phyloP scores from a whole-genome alignment of 495 filamentous ascomycete genomes.

The Penicillium daleae region DNA sequence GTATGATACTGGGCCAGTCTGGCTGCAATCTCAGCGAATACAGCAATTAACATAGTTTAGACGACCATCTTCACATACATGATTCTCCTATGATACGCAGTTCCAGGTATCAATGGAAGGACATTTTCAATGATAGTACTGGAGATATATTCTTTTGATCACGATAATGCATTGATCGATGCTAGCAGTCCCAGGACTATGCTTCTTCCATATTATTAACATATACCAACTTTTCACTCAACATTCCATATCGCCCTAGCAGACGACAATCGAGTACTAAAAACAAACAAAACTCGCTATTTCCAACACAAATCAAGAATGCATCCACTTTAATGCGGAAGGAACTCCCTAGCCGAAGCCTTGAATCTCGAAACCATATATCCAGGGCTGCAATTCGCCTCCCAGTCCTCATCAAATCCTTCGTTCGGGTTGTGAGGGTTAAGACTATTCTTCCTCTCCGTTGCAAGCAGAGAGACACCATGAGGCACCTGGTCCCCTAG shows the following conservation, averaged over 20 bases:
- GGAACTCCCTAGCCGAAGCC: slow-evolving; percentile 16
- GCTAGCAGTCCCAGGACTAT: not conserved
- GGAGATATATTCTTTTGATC: not conserved
- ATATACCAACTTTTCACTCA: slow-evolving; percentile 6
- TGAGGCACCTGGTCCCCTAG: slow-evolving; percentile 9
- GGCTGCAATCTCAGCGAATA: no score
- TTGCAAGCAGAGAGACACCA: slow-evolving; percentile 13
- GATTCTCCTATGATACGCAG: no score
- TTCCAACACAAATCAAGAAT: not conserved
- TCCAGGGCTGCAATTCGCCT: slow-evolving; percentile 27
- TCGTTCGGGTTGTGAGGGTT: slow-evolving; percentile 22
- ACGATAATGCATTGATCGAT: not conserved
- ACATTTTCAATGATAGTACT: not conserved
- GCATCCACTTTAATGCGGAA: slow-evolving; percentile 11
- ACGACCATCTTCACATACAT: no score
- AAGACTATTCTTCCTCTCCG: not conserved
- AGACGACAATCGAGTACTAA: slow-evolving; percentile 1
- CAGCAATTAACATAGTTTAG: no score
- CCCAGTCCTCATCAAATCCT: slow-evolving; percentile 29
- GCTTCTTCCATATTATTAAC: slow-evolving; percentile 2
- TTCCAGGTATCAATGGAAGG: no score
- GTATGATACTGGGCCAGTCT: no score
- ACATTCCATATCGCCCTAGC: not conserved
- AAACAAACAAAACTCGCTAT: slow-evolving; percentile 6
- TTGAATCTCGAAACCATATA: slow-evolving; percentile 28